A percentile compares a stretch with the other conserved stretches of the same genome.
Conservation (phyloP, 345 rosid genomes). For the Eucalyptus cloeziana region DNA sequence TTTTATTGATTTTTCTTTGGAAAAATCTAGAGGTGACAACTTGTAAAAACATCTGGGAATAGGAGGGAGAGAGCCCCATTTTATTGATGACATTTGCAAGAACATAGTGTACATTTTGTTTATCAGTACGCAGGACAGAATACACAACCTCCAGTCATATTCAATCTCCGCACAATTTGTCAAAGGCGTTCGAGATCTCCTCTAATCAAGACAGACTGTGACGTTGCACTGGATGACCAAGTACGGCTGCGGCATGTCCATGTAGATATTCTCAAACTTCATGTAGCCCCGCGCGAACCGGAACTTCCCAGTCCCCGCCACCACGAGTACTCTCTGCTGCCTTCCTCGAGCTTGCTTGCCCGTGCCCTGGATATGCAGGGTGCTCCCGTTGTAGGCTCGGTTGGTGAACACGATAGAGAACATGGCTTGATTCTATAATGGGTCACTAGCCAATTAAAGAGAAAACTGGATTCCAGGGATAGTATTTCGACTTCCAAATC, state of each 20-base stretch:
- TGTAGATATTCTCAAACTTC: neutral
- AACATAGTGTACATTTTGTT: neutral
- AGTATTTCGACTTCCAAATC: too few species aligned
- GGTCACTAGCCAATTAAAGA: too few species aligned
- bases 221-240: neutral
- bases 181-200: neutral
- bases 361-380: neutral
- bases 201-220: neutral
- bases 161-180: neutral
- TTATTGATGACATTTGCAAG: neutral
- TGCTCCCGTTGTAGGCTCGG: constrained; percentile 1
- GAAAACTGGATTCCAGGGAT: too few species aligned
- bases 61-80: neutral
- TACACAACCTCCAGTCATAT: neutral
- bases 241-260: neutral
- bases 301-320: neutral
- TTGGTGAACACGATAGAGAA: neutral
- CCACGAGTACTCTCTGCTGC: neutral
- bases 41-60: neutral
- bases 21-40: neutral
- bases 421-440: neutral
- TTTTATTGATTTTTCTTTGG: neutral
- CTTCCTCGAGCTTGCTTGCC: neutral
- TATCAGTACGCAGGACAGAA: neutral
- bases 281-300: neutral